A percentile compares a stretch with the other conserved stretches of the same genome.
These are phyloP conservation scores for Conoideocrella luteorostrata DNA, from an alignment of 2,329 filamentous ascomycete genomes.

Conservation along the genomic window DNA sequence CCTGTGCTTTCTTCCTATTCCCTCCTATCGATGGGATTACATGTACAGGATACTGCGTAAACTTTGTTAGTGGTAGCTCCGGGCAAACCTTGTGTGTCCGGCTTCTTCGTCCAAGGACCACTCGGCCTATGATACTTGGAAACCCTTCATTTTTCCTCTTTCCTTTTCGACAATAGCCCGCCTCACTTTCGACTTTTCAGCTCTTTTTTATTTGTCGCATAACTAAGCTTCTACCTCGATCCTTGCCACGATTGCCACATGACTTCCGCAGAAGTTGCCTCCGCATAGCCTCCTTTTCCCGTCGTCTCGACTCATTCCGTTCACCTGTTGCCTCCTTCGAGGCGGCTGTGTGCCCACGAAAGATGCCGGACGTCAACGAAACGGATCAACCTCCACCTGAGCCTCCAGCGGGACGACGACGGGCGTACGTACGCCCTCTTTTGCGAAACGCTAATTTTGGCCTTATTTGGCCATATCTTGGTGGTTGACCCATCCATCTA, in stretches of 20 bases:
- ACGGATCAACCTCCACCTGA: conserved; percentile 13
- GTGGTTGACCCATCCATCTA: no score
- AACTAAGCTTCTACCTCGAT: neutral
- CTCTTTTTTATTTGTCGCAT: neutral
- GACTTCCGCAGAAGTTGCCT: conserved; percentile 5
- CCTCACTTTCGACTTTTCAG: no score
- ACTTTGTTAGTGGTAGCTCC: no score
- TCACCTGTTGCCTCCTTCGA: conserved; percentile 10
- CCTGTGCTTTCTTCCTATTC: neutral
- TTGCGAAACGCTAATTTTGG: no score
- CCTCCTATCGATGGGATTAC: no score
- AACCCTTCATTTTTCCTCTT: no score
- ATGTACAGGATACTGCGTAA: no score
- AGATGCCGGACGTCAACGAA: conserved; percentile 17
- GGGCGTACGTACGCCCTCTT: conserved; percentile 29
- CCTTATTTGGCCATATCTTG: no score
- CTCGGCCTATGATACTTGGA: no score
- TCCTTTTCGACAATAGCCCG: no score
- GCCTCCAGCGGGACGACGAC: conserved; percentile 20
- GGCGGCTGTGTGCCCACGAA: conserved; percentile 13
- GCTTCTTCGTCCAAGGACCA: no score
- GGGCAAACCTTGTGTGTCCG: no score
- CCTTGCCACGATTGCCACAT: neutral
- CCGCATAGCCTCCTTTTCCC: conserved; percentile 8
- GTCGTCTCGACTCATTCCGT: conserved; percentile 1